Percentiles rank a stretch among this genome's conserved stretches.
phyloP scores from a whole-genome alignment of 2,329 filamentous ascomycete species.

The Sclerotinia sclerotiorum region DNA sequence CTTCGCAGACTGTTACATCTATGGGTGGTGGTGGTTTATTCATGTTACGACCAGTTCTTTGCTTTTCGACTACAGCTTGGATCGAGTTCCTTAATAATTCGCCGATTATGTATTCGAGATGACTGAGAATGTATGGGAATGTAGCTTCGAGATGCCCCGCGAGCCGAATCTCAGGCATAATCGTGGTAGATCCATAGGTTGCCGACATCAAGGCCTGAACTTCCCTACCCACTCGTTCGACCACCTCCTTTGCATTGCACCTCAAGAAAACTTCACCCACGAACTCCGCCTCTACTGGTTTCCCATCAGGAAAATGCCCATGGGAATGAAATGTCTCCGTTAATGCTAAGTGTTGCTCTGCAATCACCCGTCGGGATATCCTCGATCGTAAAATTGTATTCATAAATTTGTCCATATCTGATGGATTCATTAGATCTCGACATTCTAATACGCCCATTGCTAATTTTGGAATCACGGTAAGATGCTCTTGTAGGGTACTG shows the following conservation, averaged over 20 bases:
- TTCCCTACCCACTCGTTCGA: constrained; percentile 76
- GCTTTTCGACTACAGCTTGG: constrained; percentile 82
- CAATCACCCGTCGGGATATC: constrained; percentile 93
- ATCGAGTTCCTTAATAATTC: constrained; percentile 94
- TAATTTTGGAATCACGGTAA: constrained; percentile 90
- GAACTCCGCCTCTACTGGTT: constrained; percentile 66
- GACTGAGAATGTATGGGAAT: constrained; percentile 94
- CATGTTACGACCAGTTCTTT: constrained; percentile 44
- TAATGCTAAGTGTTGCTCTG: constrained; percentile 92
- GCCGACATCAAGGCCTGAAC: constrained; percentile 72
- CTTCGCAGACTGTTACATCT: constrained; percentile 91
- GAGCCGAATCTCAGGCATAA: constrained; percentile 78
- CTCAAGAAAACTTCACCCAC: constrained; percentile 94
- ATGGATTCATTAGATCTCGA: constrained; percentile 74
- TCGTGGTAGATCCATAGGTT: constrained; percentile 69
- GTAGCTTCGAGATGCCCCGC: constrained; percentile 84
- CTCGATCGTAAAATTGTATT: constrained; percentile 87
- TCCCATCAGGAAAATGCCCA: constrained; percentile 80
- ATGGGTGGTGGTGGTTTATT: constrained; percentile 68
- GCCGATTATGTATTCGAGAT: constrained; percentile 95
- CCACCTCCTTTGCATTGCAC: constrained; percentile 86
- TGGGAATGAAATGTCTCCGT: constrained; percentile 91
- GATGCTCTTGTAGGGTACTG: constrained; percentile 78
- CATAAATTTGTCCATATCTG: constrained; percentile 90
- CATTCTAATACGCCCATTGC: constrained; percentile 94